Percentiles rank a stretch among this genome's conserved stretches.
Evolutionary conservation across 176 grass and related monocot species (phyloP).

Genomic region (Bromus sterilis): DNA sequence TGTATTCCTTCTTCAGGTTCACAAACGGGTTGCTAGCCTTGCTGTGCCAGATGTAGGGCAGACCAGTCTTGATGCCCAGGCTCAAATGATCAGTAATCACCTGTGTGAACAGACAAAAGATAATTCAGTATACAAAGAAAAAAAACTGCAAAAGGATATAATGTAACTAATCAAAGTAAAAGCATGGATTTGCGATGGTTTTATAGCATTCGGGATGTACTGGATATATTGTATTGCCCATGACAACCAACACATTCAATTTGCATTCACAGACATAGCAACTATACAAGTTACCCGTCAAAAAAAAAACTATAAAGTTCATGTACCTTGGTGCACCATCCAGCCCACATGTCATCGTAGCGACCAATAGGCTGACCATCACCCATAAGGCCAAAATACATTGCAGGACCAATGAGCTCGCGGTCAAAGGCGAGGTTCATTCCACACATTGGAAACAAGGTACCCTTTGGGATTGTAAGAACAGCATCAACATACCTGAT

Average conservation of each 20-base stretch:
- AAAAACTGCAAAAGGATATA: background rate
- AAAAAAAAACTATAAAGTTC: no score
- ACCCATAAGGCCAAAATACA: slow-evolving; percentile 81
- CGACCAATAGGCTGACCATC: slow-evolving; percentile 71
- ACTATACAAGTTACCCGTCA: background rate
- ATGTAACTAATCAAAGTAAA: background rate
- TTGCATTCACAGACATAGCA: background rate
- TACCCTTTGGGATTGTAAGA: slow-evolving; percentile 59
- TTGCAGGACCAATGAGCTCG: slow-evolving; percentile 73
- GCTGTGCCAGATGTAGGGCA: slow-evolving; percentile 75
- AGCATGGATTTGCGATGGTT: background rate
- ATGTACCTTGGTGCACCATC: slow-evolving; percentile 70
- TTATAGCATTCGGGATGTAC: background rate
- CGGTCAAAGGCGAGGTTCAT: slow-evolving; percentile 78
- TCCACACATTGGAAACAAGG: slow-evolving; percentile 74
- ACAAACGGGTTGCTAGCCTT: slow-evolving; percentile 66
- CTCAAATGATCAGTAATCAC: slow-evolving; percentile 57
- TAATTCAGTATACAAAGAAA: background rate
- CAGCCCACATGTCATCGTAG: slow-evolving; percentile 79
- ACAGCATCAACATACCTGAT: slow-evolving; percentile 67
- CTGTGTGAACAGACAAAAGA: slow-evolving; percentile 11
- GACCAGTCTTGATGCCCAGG: slow-evolving; percentile 55
- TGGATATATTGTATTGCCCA: background rate
- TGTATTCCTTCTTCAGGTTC: slow-evolving; percentile 71
- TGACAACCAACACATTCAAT: background rate